Evolutionary conservation across 805 yeast genomes (phyloP).

Genomic region (Helenozyma rhizophorensis): DNA sequence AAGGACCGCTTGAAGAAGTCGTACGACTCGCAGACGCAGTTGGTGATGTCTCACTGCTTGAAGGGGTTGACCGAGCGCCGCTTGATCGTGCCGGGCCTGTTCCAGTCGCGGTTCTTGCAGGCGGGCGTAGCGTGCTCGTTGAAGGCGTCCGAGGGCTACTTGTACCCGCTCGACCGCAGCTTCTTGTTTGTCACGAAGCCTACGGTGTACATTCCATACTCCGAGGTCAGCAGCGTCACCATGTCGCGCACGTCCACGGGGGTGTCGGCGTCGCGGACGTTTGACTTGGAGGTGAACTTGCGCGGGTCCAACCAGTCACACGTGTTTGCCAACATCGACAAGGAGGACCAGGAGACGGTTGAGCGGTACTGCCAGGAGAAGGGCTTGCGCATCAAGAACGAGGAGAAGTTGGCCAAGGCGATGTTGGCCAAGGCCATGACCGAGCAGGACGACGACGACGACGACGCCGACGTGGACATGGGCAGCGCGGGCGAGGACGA

Average conservation of each 20-base stretch:
- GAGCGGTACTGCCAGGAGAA: conserved; percentile 75
- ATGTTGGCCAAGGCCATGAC: conserved; percentile 74
- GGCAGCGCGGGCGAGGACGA: conserved; percentile 80
- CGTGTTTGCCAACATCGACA: conserved; percentile 80
- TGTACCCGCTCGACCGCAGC: conserved; percentile 90
- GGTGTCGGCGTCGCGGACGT: conserved; percentile 77
- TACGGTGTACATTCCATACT: conserved; percentile 82
- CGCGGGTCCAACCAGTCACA: conserved; percentile 63
- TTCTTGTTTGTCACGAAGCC: conserved; percentile 91
- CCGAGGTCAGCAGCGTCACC: conserved; percentile 71
- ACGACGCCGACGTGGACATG: conserved; percentile 44
- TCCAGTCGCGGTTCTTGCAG: conserved; percentile 67
- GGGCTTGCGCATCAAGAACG: conserved; percentile 79
- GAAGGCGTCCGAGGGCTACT: conserved; percentile 92
- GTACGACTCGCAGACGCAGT: conserved; percentile 80
- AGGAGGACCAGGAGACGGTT: conserved; percentile 80
- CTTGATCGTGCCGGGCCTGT: conserved; percentile 80
- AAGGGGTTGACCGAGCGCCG: conserved; percentile 87
- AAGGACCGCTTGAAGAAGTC: conserved; percentile 68
- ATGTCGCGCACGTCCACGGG: conserved; percentile 86
- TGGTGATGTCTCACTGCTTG: conserved; percentile 82
- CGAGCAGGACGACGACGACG: conserved; percentile 50
- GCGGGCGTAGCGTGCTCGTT: conserved; percentile 89
- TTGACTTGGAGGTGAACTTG: conserved; percentile 79
- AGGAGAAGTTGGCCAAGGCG: conserved; percentile 81